Base-by-base conservation (phyloP, 2,329 filamentous ascomycete genomes). In the Thielaviopsis populi region DNA sequence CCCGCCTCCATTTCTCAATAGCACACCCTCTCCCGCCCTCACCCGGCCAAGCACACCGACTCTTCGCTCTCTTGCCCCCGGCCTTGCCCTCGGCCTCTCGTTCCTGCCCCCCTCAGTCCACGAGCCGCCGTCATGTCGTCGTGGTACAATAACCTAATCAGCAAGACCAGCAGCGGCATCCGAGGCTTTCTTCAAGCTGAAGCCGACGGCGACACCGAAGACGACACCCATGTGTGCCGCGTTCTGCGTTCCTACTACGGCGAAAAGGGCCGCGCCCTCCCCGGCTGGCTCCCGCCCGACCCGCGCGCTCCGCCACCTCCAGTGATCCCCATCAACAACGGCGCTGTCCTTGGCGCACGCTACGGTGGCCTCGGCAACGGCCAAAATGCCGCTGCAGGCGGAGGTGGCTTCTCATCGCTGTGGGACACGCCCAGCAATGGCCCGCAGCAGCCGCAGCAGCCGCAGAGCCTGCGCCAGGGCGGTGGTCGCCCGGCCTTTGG, bases 191-290 rank as follows among this genome's bases (percentile, higher is more conserved):
- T 88, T 63, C 76, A 80, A 68, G 77, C 79, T 72, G 84, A 87
- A 68, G 77, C 79, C 69, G 85, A 87, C 73, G 85, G 86, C 74
- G 85, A 88, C 71, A 86, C 84, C 67, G 82, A 95, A 75, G 91
- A 97, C 76, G 90, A 95, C 76, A 95, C 91, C 2, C 91, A 97
- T 77, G 88, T 97, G 71, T 95, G 89, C 75, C 89, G 94, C 70
- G 91, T 95, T 42, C 83, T 99, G 30, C 88, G 94, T 70, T 87
- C 85, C 69, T 96, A 97, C 80, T 97, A 99, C 79, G 83, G 79
- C 61, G 91, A 97, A 74, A 94, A 95, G 72, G 88, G 87, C 69
- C 85, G 86, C 24, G 80, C 84, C 1, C 88, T 91, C 67, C 94
- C 94, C 0, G 76, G 79, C 69, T 97, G 94, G 92, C 85, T 97